Percentiles rank a stretch among this genome's conserved stretches.
Evolutionary conservation across 2,329 filamentous ascomycete species (phyloP).

Genomic region (Hymenoscyphus fructigenus): DNA sequence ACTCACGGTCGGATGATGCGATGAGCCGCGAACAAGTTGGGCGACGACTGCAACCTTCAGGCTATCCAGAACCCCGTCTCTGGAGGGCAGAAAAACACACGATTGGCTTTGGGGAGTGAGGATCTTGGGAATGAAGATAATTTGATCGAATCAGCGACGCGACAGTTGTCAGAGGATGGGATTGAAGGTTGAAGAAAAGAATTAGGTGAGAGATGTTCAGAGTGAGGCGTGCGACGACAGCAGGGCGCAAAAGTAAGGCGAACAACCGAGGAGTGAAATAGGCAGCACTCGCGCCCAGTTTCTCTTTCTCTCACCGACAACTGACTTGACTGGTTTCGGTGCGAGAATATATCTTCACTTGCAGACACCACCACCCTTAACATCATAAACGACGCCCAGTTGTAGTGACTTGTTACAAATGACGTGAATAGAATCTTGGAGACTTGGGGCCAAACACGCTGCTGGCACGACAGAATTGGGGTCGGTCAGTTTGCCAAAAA

Average conservation of each 20-base stretch:
- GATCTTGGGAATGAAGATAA: conserved; percentile 2
- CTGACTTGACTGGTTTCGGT: background rate
- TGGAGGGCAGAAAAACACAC: conserved; percentile 10
- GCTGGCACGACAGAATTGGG: background rate
- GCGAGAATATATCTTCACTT: background rate
- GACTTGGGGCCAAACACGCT: background rate
- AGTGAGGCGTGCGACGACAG: conserved; percentile 20
- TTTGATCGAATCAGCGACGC: conserved; percentile 15
- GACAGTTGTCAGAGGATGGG: background rate
- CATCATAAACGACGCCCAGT: background rate
- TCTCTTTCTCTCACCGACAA: background rate
- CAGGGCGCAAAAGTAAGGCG: conserved; percentile 22
- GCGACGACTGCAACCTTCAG: conserved; percentile 9
- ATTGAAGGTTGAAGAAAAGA: conserved; percentile 4
- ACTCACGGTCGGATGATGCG: conserved; percentile 13
- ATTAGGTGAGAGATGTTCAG: conserved; percentile 7
- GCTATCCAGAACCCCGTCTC: background rate
- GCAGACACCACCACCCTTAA: background rate
- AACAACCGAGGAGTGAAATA: conserved; percentile 22
- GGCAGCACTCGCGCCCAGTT: conserved; percentile 8
- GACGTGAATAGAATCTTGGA: background rate
- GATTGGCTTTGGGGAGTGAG: conserved; percentile 6
- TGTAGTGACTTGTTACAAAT: background rate
- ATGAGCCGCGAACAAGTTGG: conserved; percentile 16
- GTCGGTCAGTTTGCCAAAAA: too few relatives aligned